phyloP scores from a whole-genome alignment of 2,329 filamentous ascomycete genomes.

The Sphaerulina vaccinii region DNA sequence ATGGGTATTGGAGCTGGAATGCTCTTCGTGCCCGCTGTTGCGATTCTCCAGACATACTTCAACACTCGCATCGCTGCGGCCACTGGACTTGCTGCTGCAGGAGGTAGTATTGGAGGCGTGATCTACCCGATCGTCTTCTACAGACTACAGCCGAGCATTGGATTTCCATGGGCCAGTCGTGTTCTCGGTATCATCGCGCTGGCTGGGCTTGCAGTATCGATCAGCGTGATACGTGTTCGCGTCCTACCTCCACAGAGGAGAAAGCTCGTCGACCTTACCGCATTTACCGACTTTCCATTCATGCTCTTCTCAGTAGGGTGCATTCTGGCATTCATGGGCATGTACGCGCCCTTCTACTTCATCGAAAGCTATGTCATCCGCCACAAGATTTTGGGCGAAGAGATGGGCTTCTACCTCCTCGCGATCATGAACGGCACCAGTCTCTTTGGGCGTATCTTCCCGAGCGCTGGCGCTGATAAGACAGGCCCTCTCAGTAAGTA shows the following conservation, averaged over 20 bases:
- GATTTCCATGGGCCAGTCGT: constrained; percentile 56
- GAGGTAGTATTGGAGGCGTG: constrained; percentile 56
- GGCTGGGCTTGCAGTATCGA: constrained; percentile 37
- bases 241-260: constrained; percentile 4
- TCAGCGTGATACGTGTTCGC: constrained; percentile 29
- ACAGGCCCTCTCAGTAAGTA: constrained; percentile 42
- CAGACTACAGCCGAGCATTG: constrained; percentile 47
- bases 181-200: constrained; percentile 50
- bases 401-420: constrained; percentile 64
- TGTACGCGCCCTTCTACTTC: constrained; percentile 55
- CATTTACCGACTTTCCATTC: constrained; percentile 41
- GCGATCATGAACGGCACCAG: constrained; percentile 35
- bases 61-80: constrained; percentile 39
- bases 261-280: constrained; percentile 21
- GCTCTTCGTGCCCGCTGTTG: constrained; percentile 12
- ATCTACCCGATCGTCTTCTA: constrained; percentile 53
- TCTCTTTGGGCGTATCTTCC: constrained; percentile 40
- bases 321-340: constrained; percentile 45
- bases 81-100: constrained; percentile 58
- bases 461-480: constrained; percentile 45
- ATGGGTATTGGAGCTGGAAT: constrained; percentile 11
- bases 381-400: constrained; percentile 34
- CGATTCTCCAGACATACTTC: constrained; percentile 32
- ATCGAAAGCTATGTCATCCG: constrained; percentile 55
- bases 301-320: constrained; percentile 36